Evolutionary conservation across 208 protist species (phyloP), one percentile per base, ranked within the genome.

Genomic region (Crithidia fasciculata): DNA sequence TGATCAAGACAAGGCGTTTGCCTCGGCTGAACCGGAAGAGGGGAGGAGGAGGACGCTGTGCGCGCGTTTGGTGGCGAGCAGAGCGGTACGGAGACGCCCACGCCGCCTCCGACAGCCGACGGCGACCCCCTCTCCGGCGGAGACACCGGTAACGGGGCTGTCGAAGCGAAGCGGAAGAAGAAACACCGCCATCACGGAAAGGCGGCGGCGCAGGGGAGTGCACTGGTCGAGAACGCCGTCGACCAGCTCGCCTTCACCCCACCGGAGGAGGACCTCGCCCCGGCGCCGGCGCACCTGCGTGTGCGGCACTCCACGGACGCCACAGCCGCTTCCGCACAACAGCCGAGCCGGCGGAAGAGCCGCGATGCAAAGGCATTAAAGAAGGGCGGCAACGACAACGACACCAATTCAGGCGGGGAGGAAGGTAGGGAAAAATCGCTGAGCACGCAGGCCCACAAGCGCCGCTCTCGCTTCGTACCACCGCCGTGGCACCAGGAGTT

Each of bases 401-500:
- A 49, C 8, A 37, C 7, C 6, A 50, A 43, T 13, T 60, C 45
- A 3, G 43, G 36, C 13, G 45, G 18, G 37, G 19, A 19, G 9
- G 53, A 16, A 4, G 58, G 13, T n/a, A 36, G 16, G 19, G 19
- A 37, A 49, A 45, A 70, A 59, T 56, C 63, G 53, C 43, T 40
- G 10, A 12, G 55, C 41, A 69, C 55, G 18, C 53, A 71, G 50
- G 44, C 18, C 44, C 57, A 77, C 69, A 41, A 49, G 12, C 69
- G 16, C 16, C 57, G 56, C n/a, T 5, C 7, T 43, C 58, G 56
- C 63, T 65, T 74, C 54, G 54, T 39, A 28, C 53, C 15, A 3
- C 50, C 55, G 16, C 49, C 54, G 41, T 86, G 75, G 80, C 54
- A 80, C 13, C 67, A 88, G 39, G 52, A 76, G 37, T 80, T 90